Conservation (phyloP, 1,284 basidiomycete species). For the Moesziomyces sp. region DNA sequence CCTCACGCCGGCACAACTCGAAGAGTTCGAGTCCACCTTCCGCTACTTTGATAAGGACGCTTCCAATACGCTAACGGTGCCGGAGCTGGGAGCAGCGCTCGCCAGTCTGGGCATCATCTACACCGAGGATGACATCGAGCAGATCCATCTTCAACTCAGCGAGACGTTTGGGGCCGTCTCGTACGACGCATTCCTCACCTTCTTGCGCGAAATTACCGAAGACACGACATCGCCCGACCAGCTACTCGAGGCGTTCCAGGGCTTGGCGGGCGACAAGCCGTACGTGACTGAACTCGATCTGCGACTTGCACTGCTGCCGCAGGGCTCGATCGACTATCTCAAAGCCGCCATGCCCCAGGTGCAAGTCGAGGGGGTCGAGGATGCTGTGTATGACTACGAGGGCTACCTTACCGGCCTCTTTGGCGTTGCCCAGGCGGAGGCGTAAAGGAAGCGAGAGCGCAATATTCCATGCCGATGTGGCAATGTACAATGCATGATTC, state of each 20-base stretch:
- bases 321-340: slow-evolving; percentile 83
- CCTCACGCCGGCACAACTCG: slow-evolving; percentile 91
- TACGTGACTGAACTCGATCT: slow-evolving; percentile 94
- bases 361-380: slow-evolving; percentile 51
- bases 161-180: slow-evolving; percentile 87
- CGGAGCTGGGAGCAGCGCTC: slow-evolving; percentile 90
- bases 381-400: slow-evolving; percentile 59
- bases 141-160: slow-evolving; percentile 84
- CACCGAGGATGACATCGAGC: slow-evolving; percentile 84
- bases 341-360: slow-evolving; percentile 59
- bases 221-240: slow-evolving; percentile 94
- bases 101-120: slow-evolving; percentile 95
- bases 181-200: slow-evolving; percentile 93
- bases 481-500: slow-evolving; percentile 14
- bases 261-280: slow-evolving; percentile 90
- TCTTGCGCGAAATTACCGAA: slow-evolving; percentile 88
- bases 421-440: slow-evolving; percentile 31
- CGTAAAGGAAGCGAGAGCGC: not conserved
- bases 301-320: slow-evolving; percentile 83
- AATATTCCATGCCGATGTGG: not conserved
- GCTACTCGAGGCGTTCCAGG: slow-evolving; percentile 90
- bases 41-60: slow-evolving; percentile 95
- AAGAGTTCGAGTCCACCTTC: slow-evolving; percentile 97
- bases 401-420: slow-evolving; percentile 52
- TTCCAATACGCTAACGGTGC: slow-evolving; percentile 83